Conservation (phyloP, 192 early-diverging fungal species). For the Physocladia obscura region DNA sequence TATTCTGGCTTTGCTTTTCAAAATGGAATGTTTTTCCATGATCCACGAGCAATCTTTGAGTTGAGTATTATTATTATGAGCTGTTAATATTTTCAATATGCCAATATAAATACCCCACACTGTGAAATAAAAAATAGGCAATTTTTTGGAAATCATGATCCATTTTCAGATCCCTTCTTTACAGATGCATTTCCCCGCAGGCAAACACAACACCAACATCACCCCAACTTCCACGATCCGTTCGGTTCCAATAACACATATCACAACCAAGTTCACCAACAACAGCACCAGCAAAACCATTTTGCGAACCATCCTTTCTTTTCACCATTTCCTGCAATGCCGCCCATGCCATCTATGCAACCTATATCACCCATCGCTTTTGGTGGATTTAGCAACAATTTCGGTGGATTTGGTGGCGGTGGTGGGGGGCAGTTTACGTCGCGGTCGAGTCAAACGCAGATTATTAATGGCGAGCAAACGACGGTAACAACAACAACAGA, state of each 20-base stretch:
- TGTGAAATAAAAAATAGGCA: constrained; percentile 17
- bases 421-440: constrained; percentile 4
- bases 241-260: background rate
- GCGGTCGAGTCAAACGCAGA: constrained; percentile 9
- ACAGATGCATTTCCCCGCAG: background rate
- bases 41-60: constrained; percentile 23
- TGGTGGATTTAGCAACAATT: background rate
- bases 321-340: constrained; percentile 15
- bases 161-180: constrained; percentile 7
- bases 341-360: background rate
- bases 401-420: background rate
- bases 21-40: constrained; percentile 12
- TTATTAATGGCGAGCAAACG: constrained; percentile 32
- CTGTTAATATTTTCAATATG: background rate
- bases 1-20: background rate
- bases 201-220: background rate
- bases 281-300: background rate
- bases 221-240: background rate
- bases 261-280: background rate
- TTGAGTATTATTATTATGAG: background rate
- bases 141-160: constrained; percentile 20
- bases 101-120: background rate
- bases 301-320: constrained; percentile 13
- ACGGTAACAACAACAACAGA: constrained; percentile 26
- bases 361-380: background rate